A percentile compares a stretch with the other conserved stretches of the same genome.
phyloP scores from a whole-genome alignment of 495 filamentous ascomycete genomes.

The Neurospora pannonica region DNA sequence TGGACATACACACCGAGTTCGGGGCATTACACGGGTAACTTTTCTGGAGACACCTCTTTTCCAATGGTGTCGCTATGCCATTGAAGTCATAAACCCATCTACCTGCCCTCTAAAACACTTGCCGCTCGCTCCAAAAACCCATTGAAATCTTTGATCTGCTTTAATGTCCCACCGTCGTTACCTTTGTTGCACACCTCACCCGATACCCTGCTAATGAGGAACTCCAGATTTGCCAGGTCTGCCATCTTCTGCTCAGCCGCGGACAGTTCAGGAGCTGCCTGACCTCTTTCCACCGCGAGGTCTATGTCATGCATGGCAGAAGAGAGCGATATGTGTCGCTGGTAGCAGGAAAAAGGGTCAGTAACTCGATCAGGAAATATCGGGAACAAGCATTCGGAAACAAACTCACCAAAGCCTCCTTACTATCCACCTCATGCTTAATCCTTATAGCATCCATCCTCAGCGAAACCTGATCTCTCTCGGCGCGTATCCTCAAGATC shows the following conservation, averaged over 20 bases:
- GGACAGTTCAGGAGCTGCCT: slow-evolving; percentile 28
- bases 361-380: neutral
- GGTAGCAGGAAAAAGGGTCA: slow-evolving; percentile 6
- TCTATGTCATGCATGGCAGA: slow-evolving; percentile 48
- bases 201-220: slow-evolving; percentile 38
- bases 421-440: slow-evolving; percentile 43
- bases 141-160: slow-evolving; percentile 47
- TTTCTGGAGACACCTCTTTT: neutral
- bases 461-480: slow-evolving; percentile 57
- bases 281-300: slow-evolving; percentile 38
- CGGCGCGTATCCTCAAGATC: slow-evolving; percentile 51
- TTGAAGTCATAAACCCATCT: neutral
- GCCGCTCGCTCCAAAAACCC: slow-evolving; percentile 45
- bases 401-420: slow-evolving; percentile 33
- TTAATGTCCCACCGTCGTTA: slow-evolving; percentile 38
- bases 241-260: slow-evolving; percentile 29
- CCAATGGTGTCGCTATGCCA: neutral
- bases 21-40: neutral
- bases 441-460: slow-evolving; percentile 60
- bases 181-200: slow-evolving; percentile 34
- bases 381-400: neutral
- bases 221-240: slow-evolving; percentile 37
- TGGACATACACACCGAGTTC: neutral
- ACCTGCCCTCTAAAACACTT: slow-evolving; percentile 35
- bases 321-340: slow-evolving; percentile 41